These are phyloP conservation scores for Zizania latifolia DNA, from an alignment of 176 grass and related monocot species.

Conservation along the genomic window DNA sequence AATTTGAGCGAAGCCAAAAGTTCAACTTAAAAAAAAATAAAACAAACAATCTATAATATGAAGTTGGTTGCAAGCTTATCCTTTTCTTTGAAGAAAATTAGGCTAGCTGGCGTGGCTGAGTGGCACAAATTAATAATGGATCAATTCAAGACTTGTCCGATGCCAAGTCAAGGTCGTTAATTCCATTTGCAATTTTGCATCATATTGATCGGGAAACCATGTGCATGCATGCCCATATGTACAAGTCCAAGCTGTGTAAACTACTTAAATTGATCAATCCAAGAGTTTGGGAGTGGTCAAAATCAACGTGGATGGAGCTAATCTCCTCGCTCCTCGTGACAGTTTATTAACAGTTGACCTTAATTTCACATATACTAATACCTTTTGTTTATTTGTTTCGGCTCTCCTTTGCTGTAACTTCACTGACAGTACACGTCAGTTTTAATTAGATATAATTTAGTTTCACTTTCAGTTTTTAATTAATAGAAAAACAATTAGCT, in stretches of 20 bases:
- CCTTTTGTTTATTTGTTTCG: not conserved
- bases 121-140: not conserved
- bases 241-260: too few relatives aligned
- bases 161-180: not conserved
- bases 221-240: not conserved
- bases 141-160: not conserved
- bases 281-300: not conserved
- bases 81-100: not conserved
- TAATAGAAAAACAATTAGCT: too few relatives aligned
- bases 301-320: not conserved
- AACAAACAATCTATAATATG: too few relatives aligned
- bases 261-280: not conserved
- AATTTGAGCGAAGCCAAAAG: too few relatives aligned
- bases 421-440: too few relatives aligned
- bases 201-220: not conserved
- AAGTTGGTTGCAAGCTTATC: not conserved
- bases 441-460: too few relatives aligned
- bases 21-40: too few relatives aligned
- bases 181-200: not conserved
- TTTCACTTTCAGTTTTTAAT: too few relatives aligned
- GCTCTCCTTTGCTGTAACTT: not conserved
- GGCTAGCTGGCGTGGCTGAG: not conserved
- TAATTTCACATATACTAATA: not conserved
- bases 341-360: not conserved
- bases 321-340: not conserved